Base-by-base conservation (phyloP, 257 asterid species). In the Fraxinus anomala region DNA sequence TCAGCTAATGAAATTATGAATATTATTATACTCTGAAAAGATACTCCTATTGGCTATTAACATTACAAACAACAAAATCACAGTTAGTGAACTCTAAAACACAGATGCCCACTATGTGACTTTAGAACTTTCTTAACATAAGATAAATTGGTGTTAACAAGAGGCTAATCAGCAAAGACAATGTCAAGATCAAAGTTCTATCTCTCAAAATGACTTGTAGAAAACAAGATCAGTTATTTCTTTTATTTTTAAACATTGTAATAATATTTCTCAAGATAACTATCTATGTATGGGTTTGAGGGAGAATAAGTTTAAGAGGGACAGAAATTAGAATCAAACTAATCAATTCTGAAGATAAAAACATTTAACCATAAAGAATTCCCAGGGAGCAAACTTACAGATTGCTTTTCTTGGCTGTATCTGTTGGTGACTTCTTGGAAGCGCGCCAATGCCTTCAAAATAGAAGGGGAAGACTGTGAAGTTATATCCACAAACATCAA, bases 341-440 rank as follows among this genome's bases (percentile, higher is more conserved):
- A 42, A 31, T 68, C 49, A 67, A 78, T 42, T 59, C 47, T 36
- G 39, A 16, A 0, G 24, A 51, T 51, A 19, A 51, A 51, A 51
- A 59, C 68, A 49, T 17, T 51, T 51, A 51, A 51, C 21, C 21
- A 51, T 17, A 73, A 70, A 72, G 79, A 61, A 66, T 17, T 36
- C 42, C 34, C 59, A 31, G 30, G 31, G 73, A 34, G 82, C 72
- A 84, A 84, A 90, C 99, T 88, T 90, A 96, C 99, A 67, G 97
- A 71, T 80, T 87, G 96, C 86, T 96, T 96, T 85, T 96, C 99
- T 86, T 89, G 97, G 83, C 74, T 87, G 74, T 96, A 96, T 89
- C 97, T 86, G 73, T 91, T 93, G 74, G 97, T 92, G 79, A 89
- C 99, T 86, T 96, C 99, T 87, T 96, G 98, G 80, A 93, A 96